These are phyloP conservation scores for Microcyclospora pomicola DNA, from an alignment of 2,329 filamentous ascomycete genomes.

Conservation along the genomic window DNA sequence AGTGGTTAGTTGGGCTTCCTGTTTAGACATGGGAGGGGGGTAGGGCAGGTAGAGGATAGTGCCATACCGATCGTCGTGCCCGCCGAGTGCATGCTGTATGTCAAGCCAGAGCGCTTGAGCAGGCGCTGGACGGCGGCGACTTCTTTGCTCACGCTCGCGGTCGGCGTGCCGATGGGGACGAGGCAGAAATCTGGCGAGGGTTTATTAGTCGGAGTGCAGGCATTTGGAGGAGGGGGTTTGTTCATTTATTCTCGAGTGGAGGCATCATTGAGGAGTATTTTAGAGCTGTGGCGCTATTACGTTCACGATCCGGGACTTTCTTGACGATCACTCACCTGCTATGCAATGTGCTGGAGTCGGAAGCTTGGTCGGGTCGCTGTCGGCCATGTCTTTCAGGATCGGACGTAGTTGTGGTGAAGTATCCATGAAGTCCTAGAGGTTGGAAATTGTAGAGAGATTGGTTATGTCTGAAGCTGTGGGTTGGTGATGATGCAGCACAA, in stretches of 20 bases:
- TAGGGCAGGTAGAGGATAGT: too few relatives aligned
- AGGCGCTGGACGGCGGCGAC: slow-evolving; percentile 81
- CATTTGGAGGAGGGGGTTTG: too few relatives aligned
- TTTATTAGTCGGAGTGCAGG: too few relatives aligned
- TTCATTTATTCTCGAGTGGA: too few relatives aligned
- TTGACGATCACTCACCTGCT: slow-evolving; percentile 30
- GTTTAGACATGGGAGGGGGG: too few relatives aligned
- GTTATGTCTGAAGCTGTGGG: too few relatives aligned
- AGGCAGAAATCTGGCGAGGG: slow-evolving; percentile 60
- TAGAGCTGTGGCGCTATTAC: too few relatives aligned
- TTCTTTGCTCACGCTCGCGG: slow-evolving; percentile 44
- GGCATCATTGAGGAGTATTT: too few relatives aligned
- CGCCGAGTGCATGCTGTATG: slow-evolving; percentile 81
- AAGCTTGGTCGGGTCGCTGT: slow-evolving; percentile 16
- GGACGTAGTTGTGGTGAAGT: slow-evolving; percentile 17
- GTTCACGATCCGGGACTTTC: not conserved
- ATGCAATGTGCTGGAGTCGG: slow-evolving; percentile 62
- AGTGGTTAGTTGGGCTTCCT: too few relatives aligned
- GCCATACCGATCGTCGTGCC: slow-evolving; percentile 83
- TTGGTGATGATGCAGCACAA: too few relatives aligned
- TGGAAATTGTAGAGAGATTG: not conserved
- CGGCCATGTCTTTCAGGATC: slow-evolving; percentile 17
- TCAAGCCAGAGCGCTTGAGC: slow-evolving; percentile 65
- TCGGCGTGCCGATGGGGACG: slow-evolving; percentile 55
- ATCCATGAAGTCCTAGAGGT: slow-evolving; percentile 10